Evolutionary conservation across 176 grass and related monocot species (phyloP), one percentile per base, ranked within the genome.

Genomic region (Sorghum bicolor): DNA sequence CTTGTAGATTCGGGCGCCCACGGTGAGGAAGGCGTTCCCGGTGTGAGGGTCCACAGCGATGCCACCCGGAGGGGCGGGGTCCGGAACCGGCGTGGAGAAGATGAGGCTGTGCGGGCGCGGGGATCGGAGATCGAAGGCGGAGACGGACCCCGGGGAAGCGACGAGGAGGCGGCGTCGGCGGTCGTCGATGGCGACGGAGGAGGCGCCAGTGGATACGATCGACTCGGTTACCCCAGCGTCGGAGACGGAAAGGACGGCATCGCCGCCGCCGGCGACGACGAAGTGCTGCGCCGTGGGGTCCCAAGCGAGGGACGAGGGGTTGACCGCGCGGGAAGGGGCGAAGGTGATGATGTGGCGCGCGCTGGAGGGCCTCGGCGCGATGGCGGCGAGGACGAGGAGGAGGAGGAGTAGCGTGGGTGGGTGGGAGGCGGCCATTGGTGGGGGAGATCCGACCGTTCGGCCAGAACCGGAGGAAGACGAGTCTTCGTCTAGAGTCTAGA

Each of bases 221-320:
- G 71, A 67, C 62, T 98, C 93, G 47, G 88, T 76, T 19, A 98
- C 89, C 64, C 93, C 89, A 14, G 96, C 93, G 36, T 98, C 93
- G 36, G 96, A 98, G 80, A 98, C 74, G 81, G 96, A 92, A 72
- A 87, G 80, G 4, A 95, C 28, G 28, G 87, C 81, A 17, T 70
- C 70, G 14, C 81, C 64, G 61, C 82, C 70, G 53, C 91, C 88
- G 39, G 89, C 91, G 14, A 95, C 89, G 83, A 98, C 79, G 78
- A 94, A 94, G 87, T 98, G 91, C 77, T 91, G 83, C 5, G 87
- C 82, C 64, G 92, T 87, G 47, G 87, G 85, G 73, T 98, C 96
- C 93, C 96, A 98, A 47, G 91, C 96, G 36, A 98, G 91, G 44
- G 82, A 77, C 6, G 68, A 17, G 5, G 85, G 91, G 33, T 11